Evolutionary conservation across 768 basidiomycete species (phyloP).

Genomic region (Pleurotus platypus): DNA sequence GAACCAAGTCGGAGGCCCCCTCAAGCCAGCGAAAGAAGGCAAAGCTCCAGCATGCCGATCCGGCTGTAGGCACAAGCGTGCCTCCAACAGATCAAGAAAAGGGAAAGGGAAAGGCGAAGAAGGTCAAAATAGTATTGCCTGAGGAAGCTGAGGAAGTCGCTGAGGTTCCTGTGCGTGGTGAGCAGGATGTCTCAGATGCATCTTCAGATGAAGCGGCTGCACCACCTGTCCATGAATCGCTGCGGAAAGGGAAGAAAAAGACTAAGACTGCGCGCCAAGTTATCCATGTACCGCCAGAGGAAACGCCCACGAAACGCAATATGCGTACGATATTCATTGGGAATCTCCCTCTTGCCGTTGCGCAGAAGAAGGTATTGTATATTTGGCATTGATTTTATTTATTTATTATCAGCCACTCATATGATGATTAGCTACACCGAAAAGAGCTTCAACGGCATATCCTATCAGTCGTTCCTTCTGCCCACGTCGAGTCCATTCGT

Average conservation of each 20-base stretch:
- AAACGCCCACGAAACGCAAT: conserved; percentile 72
- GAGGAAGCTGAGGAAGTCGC: too few relatives aligned
- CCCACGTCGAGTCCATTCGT: conserved; percentile 88
- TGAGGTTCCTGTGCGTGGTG: too few relatives aligned
- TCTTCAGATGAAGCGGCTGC: conserved; percentile 3
- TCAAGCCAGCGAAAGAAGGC: background rate
- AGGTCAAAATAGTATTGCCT: too few relatives aligned
- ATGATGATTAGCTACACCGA: conserved; percentile 50
- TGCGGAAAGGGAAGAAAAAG: conserved; percentile 32
- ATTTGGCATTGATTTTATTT: background rate
- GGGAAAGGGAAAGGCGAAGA: too few relatives aligned
- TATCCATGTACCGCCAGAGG: conserved; percentile 61
- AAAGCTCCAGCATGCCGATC: background rate
- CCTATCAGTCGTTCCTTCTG: conserved; percentile 61
- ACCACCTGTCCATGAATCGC: conserved; percentile 63
- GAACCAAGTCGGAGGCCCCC: background rate
- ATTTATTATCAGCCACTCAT: too few relatives aligned
- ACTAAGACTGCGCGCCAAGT: conserved; percentile 19
- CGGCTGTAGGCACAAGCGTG: too few relatives aligned
- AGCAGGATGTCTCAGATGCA: background rate
- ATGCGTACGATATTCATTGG: conserved; percentile 89
- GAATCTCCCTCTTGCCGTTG: conserved; percentile 76
- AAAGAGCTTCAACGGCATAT: conserved; percentile 80
- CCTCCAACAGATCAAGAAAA: too few relatives aligned
- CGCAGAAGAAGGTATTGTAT: conserved; percentile 65